These are phyloP conservation scores for Penicillium cosmopolitanum DNA, from an alignment of 495 filamentous ascomycete species.

Conservation along the genomic window DNA sequence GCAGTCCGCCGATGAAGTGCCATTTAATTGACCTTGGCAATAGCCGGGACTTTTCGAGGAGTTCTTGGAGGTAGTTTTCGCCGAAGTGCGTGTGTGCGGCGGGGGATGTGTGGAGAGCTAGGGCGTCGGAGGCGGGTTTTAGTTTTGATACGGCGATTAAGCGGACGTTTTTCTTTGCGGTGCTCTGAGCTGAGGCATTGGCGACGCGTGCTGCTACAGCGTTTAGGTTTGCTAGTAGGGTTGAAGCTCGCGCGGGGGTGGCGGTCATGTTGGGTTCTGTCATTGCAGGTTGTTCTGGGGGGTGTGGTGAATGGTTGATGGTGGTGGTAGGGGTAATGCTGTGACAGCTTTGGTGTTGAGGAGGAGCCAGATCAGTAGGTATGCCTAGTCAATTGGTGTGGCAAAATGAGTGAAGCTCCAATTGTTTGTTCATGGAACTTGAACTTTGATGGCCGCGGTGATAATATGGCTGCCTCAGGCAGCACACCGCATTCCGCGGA, in stretches of 20 bases:
- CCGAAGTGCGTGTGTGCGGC: slow-evolving; percentile 79
- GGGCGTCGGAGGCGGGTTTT: slow-evolving; percentile 86
- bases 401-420: no score
- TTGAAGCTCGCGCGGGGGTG: slow-evolving; percentile 40
- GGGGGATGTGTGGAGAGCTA: slow-evolving; percentile 71
- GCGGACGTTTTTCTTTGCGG: slow-evolving; percentile 53
- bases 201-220: slow-evolving; percentile 40
- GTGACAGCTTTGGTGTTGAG: background rate
- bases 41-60: slow-evolving; percentile 78
- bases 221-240: slow-evolving; percentile 44
- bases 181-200: slow-evolving; percentile 27
- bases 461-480: slow-evolving; percentile 26
- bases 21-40: slow-evolving; percentile 82
- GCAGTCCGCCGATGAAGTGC: slow-evolving; percentile 95
- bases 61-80: slow-evolving; percentile 96
- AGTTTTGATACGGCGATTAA: slow-evolving; percentile 93
- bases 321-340: background rate
- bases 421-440: background rate
- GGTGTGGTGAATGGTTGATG: background rate
- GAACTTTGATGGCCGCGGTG: background rate
- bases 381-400: background rate
- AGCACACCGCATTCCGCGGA: slow-evolving; percentile 18
- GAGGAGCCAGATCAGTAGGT: background rate
- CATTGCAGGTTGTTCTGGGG: slow-evolving; percentile 13
- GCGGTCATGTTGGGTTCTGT: slow-evolving; percentile 35